Percentiles rank a stretch among this genome's conserved stretches.
Evolutionary conservation across 768 basidiomycete species (phyloP).

Genomic region (Leccinellum albellum): DNA sequence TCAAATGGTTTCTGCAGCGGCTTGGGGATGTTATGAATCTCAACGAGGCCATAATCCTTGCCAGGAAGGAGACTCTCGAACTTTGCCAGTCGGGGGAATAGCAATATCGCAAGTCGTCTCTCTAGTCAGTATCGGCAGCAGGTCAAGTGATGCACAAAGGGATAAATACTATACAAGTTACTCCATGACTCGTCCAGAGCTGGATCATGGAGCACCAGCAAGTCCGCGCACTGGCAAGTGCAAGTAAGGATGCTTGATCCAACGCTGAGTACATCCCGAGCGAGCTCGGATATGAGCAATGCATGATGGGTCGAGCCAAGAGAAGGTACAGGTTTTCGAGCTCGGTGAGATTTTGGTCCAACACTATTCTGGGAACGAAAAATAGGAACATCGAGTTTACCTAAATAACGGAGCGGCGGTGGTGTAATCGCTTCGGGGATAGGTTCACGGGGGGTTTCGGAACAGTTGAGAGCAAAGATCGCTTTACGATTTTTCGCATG

Average conservation of each 20-base stretch:
- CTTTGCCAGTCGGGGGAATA: too few relatives aligned
- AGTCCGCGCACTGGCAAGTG: slow-evolving; percentile 23
- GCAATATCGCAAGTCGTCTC: too few relatives aligned
- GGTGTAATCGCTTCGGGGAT: slow-evolving; percentile 5
- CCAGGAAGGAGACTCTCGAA: too few relatives aligned
- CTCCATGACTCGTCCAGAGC: slow-evolving; percentile 27
- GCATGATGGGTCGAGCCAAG: slow-evolving; percentile 9
- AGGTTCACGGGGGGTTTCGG: background rate
- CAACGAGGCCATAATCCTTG: too few relatives aligned
- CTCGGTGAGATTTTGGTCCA: background rate
- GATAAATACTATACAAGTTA: slow-evolving; percentile 19
- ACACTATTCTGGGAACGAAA: slow-evolving; percentile 1
- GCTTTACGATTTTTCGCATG: too few relatives aligned
- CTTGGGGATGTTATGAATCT: too few relatives aligned
- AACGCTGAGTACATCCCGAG: slow-evolving; percentile 10
- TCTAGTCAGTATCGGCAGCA: too few relatives aligned
- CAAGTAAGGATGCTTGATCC: slow-evolving; percentile 16
- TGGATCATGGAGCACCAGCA: slow-evolving; percentile 20
- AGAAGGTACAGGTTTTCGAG: too few relatives aligned
- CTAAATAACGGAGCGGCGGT: slow-evolving; percentile 4
- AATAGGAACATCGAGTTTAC: slow-evolving; percentile 6
- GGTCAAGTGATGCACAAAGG: slow-evolving; percentile 18
- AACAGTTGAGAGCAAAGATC: too few relatives aligned
- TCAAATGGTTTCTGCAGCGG: too few relatives aligned
- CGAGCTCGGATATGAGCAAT: slow-evolving; percentile 22